These are phyloP conservation scores for Geotrichum fermentans DNA, from an alignment of 1,139 yeast genomes.

Conservation along the genomic window DNA sequence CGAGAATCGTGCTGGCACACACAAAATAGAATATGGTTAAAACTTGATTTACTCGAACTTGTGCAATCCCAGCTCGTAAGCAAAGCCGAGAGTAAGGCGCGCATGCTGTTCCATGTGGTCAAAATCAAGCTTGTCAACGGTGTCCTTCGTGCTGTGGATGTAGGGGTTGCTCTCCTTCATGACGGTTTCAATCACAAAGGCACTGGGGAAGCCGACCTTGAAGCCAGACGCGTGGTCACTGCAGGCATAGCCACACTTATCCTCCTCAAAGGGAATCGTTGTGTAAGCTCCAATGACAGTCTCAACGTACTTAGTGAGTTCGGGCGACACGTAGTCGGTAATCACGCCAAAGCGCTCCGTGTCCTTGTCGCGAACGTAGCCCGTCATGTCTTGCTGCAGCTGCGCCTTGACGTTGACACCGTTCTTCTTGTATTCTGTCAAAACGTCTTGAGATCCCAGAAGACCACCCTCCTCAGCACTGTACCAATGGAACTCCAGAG, in stretches of 20 bases:
- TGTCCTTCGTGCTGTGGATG: slow-evolving; percentile 76
- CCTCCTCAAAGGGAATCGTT: slow-evolving; percentile 62
- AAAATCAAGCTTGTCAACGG: slow-evolving; percentile 71
- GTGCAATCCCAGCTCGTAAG: slow-evolving; percentile 56
- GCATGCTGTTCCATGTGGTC: slow-evolving; percentile 76
- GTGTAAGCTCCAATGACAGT: slow-evolving; percentile 14
- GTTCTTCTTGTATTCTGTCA: slow-evolving; percentile 38
- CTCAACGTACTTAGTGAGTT: slow-evolving; percentile 15
- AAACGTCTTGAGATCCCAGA: slow-evolving; percentile 79
- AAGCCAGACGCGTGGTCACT: slow-evolving; percentile 88
- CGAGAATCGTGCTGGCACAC: too few relatives aligned
- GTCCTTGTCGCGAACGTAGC: slow-evolving; percentile 68
- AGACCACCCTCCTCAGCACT: slow-evolving; percentile 95
- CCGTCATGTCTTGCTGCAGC: slow-evolving; percentile 97
- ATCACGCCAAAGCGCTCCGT: slow-evolving; percentile 50
- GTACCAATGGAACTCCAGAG: slow-evolving; percentile 89
- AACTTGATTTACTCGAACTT: slow-evolving; percentile 25
- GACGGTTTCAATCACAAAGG: slow-evolving; percentile 75
- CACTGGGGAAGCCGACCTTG: slow-evolving; percentile 77
- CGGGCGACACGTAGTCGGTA: slow-evolving; percentile 47
- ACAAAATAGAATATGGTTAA: too few relatives aligned
- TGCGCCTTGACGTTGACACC: slow-evolving; percentile 60
- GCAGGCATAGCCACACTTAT: slow-evolving; percentile 86
- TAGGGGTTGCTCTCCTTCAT: slow-evolving; percentile 59
- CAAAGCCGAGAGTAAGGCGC: slow-evolving; percentile 66